Percentiles rank a stretch among this genome's conserved stretches.
Evolutionary conservation across 2,329 filamentous ascomycete species (phyloP).

Genomic region (Peltaster fructicola): DNA sequence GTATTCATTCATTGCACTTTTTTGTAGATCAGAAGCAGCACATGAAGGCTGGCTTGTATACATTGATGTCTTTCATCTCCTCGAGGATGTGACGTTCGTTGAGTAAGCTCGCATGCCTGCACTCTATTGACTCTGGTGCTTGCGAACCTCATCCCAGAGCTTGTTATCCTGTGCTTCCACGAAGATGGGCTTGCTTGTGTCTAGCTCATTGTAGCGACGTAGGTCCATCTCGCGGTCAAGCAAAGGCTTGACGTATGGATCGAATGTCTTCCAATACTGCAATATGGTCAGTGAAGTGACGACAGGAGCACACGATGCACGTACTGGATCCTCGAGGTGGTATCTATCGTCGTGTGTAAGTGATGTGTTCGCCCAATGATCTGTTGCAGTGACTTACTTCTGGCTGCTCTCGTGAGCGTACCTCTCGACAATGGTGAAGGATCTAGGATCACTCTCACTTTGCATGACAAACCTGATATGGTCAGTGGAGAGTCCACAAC

Average conservation of each 20-base stretch:
- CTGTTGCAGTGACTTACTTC: conserved; percentile 28
- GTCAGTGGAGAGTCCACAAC: not conserved
- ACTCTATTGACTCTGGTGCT: conserved; percentile 17
- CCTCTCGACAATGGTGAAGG: conserved; percentile 60
- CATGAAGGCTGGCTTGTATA: no score
- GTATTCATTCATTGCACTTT: not conserved
- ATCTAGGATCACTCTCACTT: conserved; percentile 46
- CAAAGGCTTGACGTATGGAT: conserved; percentile 53
- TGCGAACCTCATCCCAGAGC: conserved; percentile 19
- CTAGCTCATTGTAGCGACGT: conserved; percentile 48
- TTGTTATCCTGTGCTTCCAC: conserved; percentile 18
- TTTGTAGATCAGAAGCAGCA: conserved; percentile 1
- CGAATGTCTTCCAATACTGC: conserved; percentile 58
- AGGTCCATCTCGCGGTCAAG: conserved; percentile 54
- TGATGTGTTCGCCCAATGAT: no score
- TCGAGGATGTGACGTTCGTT: no score
- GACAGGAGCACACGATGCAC: conserved; percentile 61
- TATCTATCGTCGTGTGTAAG: no score
- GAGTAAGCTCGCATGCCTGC: no score
- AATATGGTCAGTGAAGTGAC: conserved; percentile 27
- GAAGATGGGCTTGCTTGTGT: conserved; percentile 29
- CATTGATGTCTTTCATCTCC: no score
- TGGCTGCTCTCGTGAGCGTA: conserved; percentile 43
- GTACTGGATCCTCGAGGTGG: conserved; percentile 42
- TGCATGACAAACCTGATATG: conserved; percentile 61